Evolutionary conservation across 495 filamentous ascomycete species (phyloP).

Genomic region (Penicillium argentinense): DNA sequence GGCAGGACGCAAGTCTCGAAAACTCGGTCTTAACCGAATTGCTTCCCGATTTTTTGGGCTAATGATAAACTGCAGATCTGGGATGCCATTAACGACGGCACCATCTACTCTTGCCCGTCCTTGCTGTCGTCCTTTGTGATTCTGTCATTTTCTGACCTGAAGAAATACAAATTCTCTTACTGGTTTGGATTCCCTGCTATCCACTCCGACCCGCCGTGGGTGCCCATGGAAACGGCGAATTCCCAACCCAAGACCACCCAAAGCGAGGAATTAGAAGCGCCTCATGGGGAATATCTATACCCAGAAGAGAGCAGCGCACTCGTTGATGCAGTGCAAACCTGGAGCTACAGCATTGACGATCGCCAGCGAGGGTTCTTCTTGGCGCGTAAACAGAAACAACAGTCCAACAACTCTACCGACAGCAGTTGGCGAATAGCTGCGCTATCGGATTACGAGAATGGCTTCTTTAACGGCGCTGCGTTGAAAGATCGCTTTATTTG

Average conservation of each 20-base stretch:
- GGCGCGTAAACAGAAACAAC: conserved; percentile 63
- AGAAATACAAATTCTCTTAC: conserved; percentile 92
- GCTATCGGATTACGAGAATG: conserved; percentile 75
- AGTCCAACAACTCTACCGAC: conserved; percentile 1
- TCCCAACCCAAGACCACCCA: conserved; percentile 1
- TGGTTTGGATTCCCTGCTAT: conserved; percentile 95
- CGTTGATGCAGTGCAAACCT: conserved; percentile 78
- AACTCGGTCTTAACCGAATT: no score
- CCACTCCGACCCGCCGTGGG: conserved; percentile 84
- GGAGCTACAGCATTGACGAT: conserved; percentile 75
- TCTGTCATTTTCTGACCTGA: conserved; percentile 93
- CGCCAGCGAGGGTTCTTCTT: conserved; percentile 93
- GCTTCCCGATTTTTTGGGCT: neutral
- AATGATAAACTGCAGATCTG: conserved; percentile 63
- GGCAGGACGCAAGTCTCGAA: no score
- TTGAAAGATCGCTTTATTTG: conserved; percentile 73
- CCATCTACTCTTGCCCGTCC: conserved; percentile 91
- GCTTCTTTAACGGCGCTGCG: conserved; percentile 74
- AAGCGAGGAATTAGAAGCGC: conserved; percentile 20
- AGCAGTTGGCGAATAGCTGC: conserved; percentile 68
- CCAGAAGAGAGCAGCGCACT: conserved; percentile 68
- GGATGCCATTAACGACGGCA: conserved; percentile 95
- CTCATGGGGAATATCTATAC: conserved; percentile 47
- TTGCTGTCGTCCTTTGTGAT: conserved; percentile 83
- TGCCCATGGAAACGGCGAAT: conserved; percentile 27